phyloP scores from a whole-genome alignment of 768 basidiomycete genomes.

The Leucogyrophana mollusca region DNA sequence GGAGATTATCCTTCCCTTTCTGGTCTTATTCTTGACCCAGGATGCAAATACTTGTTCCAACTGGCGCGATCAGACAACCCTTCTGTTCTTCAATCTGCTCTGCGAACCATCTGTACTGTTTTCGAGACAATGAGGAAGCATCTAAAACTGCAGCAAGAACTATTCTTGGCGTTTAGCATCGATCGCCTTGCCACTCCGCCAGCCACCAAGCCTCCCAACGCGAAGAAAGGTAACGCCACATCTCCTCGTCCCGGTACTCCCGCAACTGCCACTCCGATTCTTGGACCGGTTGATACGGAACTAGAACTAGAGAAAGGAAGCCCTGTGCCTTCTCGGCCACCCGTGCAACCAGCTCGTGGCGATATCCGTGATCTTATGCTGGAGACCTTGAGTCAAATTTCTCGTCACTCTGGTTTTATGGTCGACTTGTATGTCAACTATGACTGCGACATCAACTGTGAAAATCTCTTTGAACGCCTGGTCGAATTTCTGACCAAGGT shows the following conservation, averaged over 20 bases:
- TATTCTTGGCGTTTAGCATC: slow-evolving; percentile 92
- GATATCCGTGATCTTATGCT: slow-evolving; percentile 89
- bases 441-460: slow-evolving; percentile 95
- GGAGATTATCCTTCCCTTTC: slow-evolving; percentile 76
- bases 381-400: slow-evolving; percentile 81
- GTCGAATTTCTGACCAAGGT: slow-evolving; percentile 89
- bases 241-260: slow-evolving; percentile 59
- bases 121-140: slow-evolving; percentile 84
- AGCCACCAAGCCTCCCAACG: slow-evolving; percentile 22
- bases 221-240: slow-evolving; percentile 33
- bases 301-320: slow-evolving; percentile 48
- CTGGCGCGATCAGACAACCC: slow-evolving; percentile 89
- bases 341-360: slow-evolving; percentile 76
- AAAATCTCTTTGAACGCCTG: slow-evolving; percentile 91
- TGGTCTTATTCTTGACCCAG: slow-evolving; percentile 78
- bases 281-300: slow-evolving; percentile 36
- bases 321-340: slow-evolving; percentile 51
- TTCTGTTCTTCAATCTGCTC: slow-evolving; percentile 71
- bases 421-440: slow-evolving; percentile 95
- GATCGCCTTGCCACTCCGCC: slow-evolving; percentile 77
- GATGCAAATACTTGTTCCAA: slow-evolving; percentile 97
- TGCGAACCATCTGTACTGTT: slow-evolving; percentile 85
- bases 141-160: slow-evolving; percentile 92
- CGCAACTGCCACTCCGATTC: slow-evolving; percentile 39
- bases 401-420: slow-evolving; percentile 87